Conservation (phyloP, 169 alveolate genomes). For the Plasmodium inui region DNA sequence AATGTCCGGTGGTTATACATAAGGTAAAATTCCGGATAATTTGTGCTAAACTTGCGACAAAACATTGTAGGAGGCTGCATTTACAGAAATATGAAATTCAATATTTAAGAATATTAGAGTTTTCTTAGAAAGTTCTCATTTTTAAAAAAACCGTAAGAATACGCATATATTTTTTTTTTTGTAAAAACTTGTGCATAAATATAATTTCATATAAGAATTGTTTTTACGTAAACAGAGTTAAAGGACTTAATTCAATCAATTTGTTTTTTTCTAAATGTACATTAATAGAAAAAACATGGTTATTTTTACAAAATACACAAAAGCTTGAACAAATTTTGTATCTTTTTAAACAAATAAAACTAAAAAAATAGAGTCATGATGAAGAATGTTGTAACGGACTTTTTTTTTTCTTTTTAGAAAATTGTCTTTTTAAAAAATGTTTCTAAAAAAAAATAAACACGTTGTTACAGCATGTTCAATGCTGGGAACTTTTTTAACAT, state of each 20-base stretch:
- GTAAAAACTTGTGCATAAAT: constrained; percentile 1
- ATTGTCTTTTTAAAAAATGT: constrained; percentile 6
- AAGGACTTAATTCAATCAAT: background rate
- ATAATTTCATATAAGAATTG: constrained; percentile 8
- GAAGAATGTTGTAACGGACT: constrained; percentile 1
- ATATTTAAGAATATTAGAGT: constrained; percentile 14
- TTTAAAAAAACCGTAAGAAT: constrained; percentile 1
- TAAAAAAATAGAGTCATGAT: constrained; percentile 36
- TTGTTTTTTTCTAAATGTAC: constrained; percentile 28
- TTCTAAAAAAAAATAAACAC: constrained; percentile 9
- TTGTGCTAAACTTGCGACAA: background rate
- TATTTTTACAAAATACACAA: constrained; percentile 27
- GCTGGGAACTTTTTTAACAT: background rate
- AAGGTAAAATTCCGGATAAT: background rate
- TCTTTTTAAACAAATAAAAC: constrained; percentile 66
- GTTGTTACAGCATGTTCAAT: background rate
- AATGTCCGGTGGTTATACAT: background rate
- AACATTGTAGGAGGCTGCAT: background rate
- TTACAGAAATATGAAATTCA: constrained; percentile 3
- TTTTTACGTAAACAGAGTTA: constrained; percentile 20
- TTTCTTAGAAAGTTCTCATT: constrained; percentile 26
- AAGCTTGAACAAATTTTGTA: constrained; percentile 29
- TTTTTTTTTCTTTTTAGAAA: constrained; percentile 6
- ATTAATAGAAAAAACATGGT: background rate
- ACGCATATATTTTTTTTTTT: constrained; percentile 14